Evolutionary conservation across 257 asterid species (phyloP).

Genomic region (Gardenia jasminoides): DNA sequence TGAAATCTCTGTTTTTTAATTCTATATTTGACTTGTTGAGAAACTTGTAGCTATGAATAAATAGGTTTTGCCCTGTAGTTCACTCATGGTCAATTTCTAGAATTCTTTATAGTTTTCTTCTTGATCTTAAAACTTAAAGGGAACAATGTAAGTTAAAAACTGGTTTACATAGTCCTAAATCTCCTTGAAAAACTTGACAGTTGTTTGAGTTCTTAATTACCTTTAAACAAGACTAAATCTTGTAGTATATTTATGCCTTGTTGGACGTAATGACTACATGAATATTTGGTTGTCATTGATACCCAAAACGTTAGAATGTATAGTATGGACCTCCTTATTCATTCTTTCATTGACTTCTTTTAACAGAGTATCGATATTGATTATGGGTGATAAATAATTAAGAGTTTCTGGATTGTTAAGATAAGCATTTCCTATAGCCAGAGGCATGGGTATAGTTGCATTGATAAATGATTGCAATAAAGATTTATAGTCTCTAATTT

Average conservation of each 20-base stretch:
- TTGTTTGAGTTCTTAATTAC: neutral
- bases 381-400: neutral
- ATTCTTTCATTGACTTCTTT: neutral
- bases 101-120: neutral
- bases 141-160: too few relatives aligned
- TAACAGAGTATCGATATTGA: neutral
- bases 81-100: neutral
- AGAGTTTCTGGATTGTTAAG: neutral
- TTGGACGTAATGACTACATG: neutral
- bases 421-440: neutral
- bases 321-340: conserved; percentile 11
- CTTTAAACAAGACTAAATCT: neutral
- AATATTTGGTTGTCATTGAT: neutral
- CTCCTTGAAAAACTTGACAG: too few relatives aligned
- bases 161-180: too few relatives aligned
- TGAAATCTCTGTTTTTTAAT: neutral
- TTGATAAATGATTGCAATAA: too few relatives aligned
- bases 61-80: neutral
- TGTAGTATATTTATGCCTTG: neutral
- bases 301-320: neutral
- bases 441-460: neutral
- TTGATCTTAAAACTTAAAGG: neutral
- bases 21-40: neutral
- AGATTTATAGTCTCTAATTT: too few relatives aligned
- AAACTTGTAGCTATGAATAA: neutral